phyloP scores from a whole-genome alignment of 2,329 filamentous ascomycete species.

The Volutella citrinella region DNA sequence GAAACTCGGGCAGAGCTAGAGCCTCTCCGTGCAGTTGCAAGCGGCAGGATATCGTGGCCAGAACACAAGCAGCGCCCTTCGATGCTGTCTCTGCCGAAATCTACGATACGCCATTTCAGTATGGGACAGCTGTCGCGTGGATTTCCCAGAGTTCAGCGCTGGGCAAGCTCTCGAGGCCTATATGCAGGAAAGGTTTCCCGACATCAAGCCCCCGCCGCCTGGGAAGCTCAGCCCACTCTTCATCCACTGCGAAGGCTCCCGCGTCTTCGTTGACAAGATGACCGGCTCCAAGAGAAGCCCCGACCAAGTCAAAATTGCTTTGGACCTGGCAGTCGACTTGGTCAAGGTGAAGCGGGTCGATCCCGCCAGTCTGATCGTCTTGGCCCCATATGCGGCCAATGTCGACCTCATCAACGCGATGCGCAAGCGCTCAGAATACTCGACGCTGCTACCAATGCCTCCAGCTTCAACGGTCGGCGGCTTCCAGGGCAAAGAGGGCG shows the following conservation, averaged over 20 bases:
- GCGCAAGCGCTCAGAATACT: constrained; percentile 8
- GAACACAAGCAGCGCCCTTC: too few relatives aligned
- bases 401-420: constrained; percentile 9
- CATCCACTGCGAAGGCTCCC: constrained; percentile 13
- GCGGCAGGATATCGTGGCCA: constrained; percentile 2
- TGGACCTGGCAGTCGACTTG: constrained; percentile 13
- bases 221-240: constrained; percentile 13
- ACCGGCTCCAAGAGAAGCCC: constrained; percentile 8
- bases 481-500: constrained; percentile 23
- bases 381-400: constrained; percentile 17
- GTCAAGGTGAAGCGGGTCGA: constrained; percentile 5
- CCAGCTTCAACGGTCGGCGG: constrained; percentile 13
- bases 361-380: constrained; percentile 7
- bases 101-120: too few relatives aligned
- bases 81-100: too few relatives aligned
- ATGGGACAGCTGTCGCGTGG: constrained; percentile 42
- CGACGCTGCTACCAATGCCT: constrained; percentile 8
- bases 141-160: constrained; percentile 53
- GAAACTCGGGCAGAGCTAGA: not conserved
- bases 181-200: constrained; percentile 2
- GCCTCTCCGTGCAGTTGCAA: constrained; percentile 7
- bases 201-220: not conserved
- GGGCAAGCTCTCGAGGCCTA: constrained; percentile 35
- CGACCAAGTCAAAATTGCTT: constrained; percentile 14
- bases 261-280: not conserved